Evolutionary conservation across 2,329 filamentous ascomycete genomes (phyloP).

Genomic region (Fusarium coffeatum): DNA sequence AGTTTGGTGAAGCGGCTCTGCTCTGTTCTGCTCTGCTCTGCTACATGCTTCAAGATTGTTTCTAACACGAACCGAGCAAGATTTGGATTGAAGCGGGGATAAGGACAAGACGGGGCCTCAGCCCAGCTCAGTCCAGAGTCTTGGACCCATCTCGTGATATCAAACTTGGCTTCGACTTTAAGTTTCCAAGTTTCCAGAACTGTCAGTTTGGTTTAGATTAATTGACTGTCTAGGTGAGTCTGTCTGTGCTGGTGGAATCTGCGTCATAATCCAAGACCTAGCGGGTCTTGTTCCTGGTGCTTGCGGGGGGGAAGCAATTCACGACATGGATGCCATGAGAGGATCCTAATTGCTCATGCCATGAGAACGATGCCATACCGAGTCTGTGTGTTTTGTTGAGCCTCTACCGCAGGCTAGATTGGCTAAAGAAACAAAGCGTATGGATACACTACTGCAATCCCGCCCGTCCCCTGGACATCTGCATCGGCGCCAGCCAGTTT

Average conservation of each 20-base stretch:
- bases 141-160: slow-evolving; percentile 4
- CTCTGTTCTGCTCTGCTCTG: slow-evolving; percentile 12
- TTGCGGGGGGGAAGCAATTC: slow-evolving; percentile 30
- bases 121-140: neutral
- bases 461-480: slow-evolving; percentile 11
- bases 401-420: slow-evolving; percentile 1
- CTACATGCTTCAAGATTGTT: slow-evolving; percentile 2
- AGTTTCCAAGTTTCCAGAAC: slow-evolving; percentile 16
- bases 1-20: slow-evolving; percentile 38
- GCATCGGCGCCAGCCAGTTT: slow-evolving; percentile 26
- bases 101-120: neutral
- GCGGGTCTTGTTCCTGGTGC: slow-evolving; percentile 22
- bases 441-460: slow-evolving; percentile 2
- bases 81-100: neutral
- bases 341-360: slow-evolving; percentile 13
- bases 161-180: slow-evolving; percentile 2
- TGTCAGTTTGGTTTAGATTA: neutral
- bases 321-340: slow-evolving; percentile 27
- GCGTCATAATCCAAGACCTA: slow-evolving; percentile 39
- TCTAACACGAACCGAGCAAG: neutral
- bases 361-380: neutral
- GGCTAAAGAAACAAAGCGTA: neutral
- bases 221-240: slow-evolving; percentile 1
- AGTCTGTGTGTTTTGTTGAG: slow-evolving; percentile 20
- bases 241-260: slow-evolving; percentile 8